Percentiles rank a stretch among this genome's conserved stretches.
Evolutionary conservation across 163 green algal species (phyloP).

Genomic region (Chlorella variabilis): DNA sequence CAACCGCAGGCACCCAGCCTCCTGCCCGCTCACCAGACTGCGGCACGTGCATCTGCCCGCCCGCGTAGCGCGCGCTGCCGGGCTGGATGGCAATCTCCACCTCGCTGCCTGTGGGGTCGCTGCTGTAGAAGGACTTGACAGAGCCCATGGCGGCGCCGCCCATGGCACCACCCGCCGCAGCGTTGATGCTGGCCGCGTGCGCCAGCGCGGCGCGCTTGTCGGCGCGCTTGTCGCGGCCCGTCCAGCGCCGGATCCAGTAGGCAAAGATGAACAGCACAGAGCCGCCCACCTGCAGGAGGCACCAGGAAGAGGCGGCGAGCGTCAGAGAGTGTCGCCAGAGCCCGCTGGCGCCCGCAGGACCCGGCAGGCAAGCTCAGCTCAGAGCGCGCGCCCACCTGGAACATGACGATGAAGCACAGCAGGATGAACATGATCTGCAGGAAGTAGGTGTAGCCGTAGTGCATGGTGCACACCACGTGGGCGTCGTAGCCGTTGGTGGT

Average conservation of each 20-base stretch:
- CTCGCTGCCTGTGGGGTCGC: constrained; percentile 20
- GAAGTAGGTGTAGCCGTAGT: constrained; percentile 48
- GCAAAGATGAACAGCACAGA: constrained; percentile 34
- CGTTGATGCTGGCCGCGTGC: neutral
- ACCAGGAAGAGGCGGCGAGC: neutral
- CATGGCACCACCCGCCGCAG: neutral
- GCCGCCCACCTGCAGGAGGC: constrained; percentile 31
- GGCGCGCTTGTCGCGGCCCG: constrained; percentile 1
- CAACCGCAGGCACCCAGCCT: too few relatives aligned
- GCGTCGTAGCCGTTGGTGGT: constrained; percentile 39
- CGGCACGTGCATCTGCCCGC: constrained; percentile 32
- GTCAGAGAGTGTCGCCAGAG: too few relatives aligned
- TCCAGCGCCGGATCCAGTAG: constrained; percentile 35
- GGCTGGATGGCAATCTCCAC: constrained; percentile 41
- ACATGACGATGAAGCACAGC: constrained; percentile 37
- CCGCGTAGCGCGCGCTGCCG: constrained; percentile 19
- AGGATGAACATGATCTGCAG: constrained; percentile 43
- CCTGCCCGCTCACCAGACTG: constrained; percentile 3
- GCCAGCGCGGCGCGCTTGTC: constrained; percentile 11
- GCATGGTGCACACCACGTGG: constrained; percentile 31
- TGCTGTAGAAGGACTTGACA: constrained; percentile 24
- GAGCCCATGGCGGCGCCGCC: neutral
- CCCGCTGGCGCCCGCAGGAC: too few relatives aligned
- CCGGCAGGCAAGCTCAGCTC: too few relatives aligned
- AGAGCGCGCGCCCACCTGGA: constrained; percentile 22